Evolutionary conservation across 1,284 basidiomycete genomes (phyloP).

Genomic region (Sporisorium exsertum): DNA sequence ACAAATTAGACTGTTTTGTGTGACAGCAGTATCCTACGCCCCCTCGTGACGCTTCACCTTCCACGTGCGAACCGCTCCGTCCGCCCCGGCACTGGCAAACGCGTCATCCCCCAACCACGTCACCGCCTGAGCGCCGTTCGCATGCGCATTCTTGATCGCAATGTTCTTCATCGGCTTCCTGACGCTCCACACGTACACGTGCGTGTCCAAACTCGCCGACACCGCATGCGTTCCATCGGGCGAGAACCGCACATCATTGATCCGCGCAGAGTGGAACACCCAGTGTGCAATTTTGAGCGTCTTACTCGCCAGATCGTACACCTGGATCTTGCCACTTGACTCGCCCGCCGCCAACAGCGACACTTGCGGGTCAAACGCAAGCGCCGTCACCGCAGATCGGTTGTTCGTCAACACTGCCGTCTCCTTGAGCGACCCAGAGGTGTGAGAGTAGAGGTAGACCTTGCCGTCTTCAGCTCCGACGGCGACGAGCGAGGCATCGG

Average conservation of each 20-base stretch:
- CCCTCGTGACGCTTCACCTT: constrained; percentile 30
- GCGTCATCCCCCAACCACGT: constrained; percentile 78
- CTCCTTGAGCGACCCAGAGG: constrained; percentile 14
- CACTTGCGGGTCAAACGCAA: constrained; percentile 85
- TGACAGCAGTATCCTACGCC: too few species aligned
- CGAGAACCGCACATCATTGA: constrained; percentile 84
- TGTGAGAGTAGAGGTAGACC: constrained; percentile 54
- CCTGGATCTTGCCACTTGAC: constrained; percentile 82
- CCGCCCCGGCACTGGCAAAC: constrained; percentile 82
- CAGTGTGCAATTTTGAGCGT: constrained; percentile 72
- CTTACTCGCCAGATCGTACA: constrained; percentile 76
- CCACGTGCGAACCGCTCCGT: constrained; percentile 72
- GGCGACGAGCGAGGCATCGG: constrained; percentile 74
- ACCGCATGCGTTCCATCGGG: constrained; percentile 80
- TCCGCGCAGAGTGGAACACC: constrained; percentile 87
- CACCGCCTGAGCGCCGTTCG: constrained; percentile 75
- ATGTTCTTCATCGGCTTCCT: constrained; percentile 82
- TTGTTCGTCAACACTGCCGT: constrained; percentile 75
- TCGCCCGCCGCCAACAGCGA: constrained; percentile 76
- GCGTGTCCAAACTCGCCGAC: constrained; percentile 76
- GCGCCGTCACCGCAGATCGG: constrained; percentile 74
- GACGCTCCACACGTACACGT: constrained; percentile 89
- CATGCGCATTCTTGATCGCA: constrained; percentile 75
- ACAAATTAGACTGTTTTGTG: background rate
- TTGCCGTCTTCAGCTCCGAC: constrained; percentile 75